Conservation (phyloP, 2,329 filamentous ascomycete genomes). For the Microcyclosporella mali region DNA sequence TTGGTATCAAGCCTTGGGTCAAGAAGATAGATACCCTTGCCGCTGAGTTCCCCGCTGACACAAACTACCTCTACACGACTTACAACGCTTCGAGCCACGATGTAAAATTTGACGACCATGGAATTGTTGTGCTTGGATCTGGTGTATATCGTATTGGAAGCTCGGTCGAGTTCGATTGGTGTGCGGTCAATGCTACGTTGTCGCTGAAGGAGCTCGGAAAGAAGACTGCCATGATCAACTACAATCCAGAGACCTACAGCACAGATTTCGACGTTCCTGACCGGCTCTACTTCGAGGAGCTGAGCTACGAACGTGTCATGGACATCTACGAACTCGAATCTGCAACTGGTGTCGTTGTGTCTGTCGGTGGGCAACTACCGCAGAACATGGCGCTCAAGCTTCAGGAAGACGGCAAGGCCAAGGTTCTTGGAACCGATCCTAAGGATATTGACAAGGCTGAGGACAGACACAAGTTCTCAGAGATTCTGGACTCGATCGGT, state of each 20-base stretch:
- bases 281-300: conserved; percentile 91
- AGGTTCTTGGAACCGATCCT: conserved; percentile 86
- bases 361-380: conserved; percentile 89
- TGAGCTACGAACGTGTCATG: conserved; percentile 96
- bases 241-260: conserved; percentile 66
- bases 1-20: conserved; percentile 89
- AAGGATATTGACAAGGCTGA: conserved; percentile 96
- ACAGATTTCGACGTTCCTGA: conserved; percentile 90
- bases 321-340: conserved; percentile 84
- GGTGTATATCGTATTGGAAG: conserved; percentile 97
- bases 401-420: conserved; percentile 83
- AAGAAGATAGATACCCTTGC: conserved; percentile 98
- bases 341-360: conserved; percentile 83
- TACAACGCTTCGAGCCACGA: conserved; percentile 96
- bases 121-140: conserved; percentile 80
- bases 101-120: conserved; percentile 87
- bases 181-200: conserved; percentile 81
- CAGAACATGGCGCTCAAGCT: conserved; percentile 96
- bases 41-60: conserved; percentile 90
- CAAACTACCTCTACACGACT: conserved; percentile 95
- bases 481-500: conserved; percentile 92
- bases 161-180: conserved; percentile 99
- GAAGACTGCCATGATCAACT: conserved; percentile 98
- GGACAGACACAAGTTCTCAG: conserved; percentile 96
- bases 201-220: conserved; percentile 80